These are phyloP conservation scores for Oxytropis ochrocephala DNA, from an alignment of 306 rosid species.

Conservation along the genomic window DNA sequence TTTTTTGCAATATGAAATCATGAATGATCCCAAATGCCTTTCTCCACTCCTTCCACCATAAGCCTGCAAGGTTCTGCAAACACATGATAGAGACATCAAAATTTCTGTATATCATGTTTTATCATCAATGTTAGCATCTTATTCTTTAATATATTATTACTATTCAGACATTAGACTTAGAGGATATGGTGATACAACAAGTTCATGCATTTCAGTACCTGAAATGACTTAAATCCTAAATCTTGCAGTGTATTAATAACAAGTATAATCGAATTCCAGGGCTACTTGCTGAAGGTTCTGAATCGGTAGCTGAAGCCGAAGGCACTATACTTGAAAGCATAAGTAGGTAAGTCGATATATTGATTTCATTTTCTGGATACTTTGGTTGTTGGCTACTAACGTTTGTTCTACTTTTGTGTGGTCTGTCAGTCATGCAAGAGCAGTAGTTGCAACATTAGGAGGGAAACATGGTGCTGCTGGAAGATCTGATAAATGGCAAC, in stretches of 20 bases:
- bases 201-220: not conserved
- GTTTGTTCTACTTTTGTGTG: constrained; percentile 16
- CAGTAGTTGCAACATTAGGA: constrained; percentile 74
- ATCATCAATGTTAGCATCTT: not conserved
- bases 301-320: constrained; percentile 77
- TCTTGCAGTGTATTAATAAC: constrained; percentile 36
- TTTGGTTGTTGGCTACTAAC: not conserved
- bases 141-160: no score
- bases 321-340: constrained; percentile 70
- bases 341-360: constrained; percentile 57
- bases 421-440: constrained; percentile 63
- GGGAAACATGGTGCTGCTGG: constrained; percentile 61
- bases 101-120: not conserved
- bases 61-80: not conserved
- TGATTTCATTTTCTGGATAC: not conserved
- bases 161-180: not conserved
- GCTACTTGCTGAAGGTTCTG: constrained; percentile 66
- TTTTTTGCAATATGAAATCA: no score
- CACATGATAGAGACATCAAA: not conserved
- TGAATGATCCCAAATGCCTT: not conserved
- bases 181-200: not conserved
- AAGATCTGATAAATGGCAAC: constrained; percentile 65
- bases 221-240: constrained; percentile 26
- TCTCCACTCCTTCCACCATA: not conserved
- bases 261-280: constrained; percentile 54